Percentiles rank a stretch among this genome's conserved stretches.
Evolutionary conservation across 2,329 filamentous ascomycete species (phyloP).

Genomic region (Pestalotiopsis sp.): DNA sequence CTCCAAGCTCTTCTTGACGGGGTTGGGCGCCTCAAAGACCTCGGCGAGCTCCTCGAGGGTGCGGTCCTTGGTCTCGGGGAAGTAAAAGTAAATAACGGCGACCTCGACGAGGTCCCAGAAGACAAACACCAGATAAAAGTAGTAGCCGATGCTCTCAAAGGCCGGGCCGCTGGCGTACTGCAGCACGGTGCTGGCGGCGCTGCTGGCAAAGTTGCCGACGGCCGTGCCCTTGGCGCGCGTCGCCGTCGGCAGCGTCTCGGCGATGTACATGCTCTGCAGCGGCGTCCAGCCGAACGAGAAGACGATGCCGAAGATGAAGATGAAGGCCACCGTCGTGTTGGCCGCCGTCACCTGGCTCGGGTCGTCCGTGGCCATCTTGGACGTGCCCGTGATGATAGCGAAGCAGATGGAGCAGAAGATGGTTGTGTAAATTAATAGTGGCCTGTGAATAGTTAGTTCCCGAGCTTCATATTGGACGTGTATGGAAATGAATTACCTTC

Average conservation of each 20-base stretch:
- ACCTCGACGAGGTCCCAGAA: slow-evolving; percentile 36
- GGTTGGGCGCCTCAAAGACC: slow-evolving; percentile 37
- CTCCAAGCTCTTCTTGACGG: slow-evolving; percentile 31
- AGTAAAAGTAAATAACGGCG: slow-evolving; percentile 33
- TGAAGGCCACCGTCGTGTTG: slow-evolving; percentile 48
- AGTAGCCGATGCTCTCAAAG: slow-evolving; percentile 37
- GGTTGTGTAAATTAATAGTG: slow-evolving; percentile 47
- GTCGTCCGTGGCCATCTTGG: slow-evolving; percentile 40
- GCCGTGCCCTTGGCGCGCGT: slow-evolving; percentile 47
- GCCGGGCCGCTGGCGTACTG: slow-evolving; percentile 45
- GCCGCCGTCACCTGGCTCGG: slow-evolving; percentile 35
- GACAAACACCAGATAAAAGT: slow-evolving; percentile 38
- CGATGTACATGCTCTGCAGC: slow-evolving; percentile 49
- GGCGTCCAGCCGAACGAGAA: slow-evolving; percentile 54
- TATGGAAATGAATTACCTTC: slow-evolving; percentile 22
- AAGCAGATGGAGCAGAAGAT: slow-evolving; percentile 47
- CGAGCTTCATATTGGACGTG: too few relatives aligned
- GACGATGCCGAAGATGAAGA: slow-evolving; percentile 53
- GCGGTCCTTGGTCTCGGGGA: slow-evolving; percentile 34
- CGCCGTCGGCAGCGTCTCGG: slow-evolving; percentile 44
- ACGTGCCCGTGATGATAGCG: slow-evolving; percentile 48
- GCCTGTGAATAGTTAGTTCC: slow-evolving; percentile 33
- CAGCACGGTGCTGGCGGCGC: slow-evolving; percentile 37
- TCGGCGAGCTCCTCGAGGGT: slow-evolving; percentile 33
- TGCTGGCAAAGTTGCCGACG: slow-evolving; percentile 40